These are phyloP conservation scores for Colletotrichum incanum DNA, from an alignment of 2,329 filamentous ascomycete species.

Conservation along the genomic window DNA sequence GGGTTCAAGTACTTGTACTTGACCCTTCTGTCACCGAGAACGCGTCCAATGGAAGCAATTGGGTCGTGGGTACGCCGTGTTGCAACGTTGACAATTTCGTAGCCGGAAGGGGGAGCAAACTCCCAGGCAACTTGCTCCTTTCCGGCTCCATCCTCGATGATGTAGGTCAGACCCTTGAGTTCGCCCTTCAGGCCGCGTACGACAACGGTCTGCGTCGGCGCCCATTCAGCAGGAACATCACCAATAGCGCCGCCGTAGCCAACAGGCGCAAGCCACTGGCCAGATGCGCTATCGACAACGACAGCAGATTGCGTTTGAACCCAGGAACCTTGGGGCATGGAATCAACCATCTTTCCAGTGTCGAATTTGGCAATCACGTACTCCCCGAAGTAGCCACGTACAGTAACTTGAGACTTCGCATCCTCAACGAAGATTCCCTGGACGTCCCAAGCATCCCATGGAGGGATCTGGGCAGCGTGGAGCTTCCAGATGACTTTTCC, in stretches of 20 bases:
- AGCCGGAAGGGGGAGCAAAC: conserved; percentile 76
- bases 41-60: conserved; percentile 94
- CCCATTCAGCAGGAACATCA: conserved; percentile 61
- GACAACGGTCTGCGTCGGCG: conserved; percentile 70
- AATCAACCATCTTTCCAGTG: conserved; percentile 67
- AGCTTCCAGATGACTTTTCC: conserved; percentile 84
- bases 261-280: conserved; percentile 70
- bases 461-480: conserved; percentile 71
- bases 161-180: conserved; percentile 71
- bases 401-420: conserved; percentile 67
- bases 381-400: conserved; percentile 75
- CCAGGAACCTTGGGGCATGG: conserved; percentile 57
- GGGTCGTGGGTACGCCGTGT: conserved; percentile 83
- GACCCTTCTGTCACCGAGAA: conserved; percentile 92
- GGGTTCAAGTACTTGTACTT: conserved; percentile 97
- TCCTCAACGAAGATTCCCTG: conserved; percentile 77
- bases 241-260: conserved; percentile 65
- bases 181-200: conserved; percentile 64
- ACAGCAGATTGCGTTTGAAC: conserved; percentile 59
- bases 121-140: conserved; percentile 76
- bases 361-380: conserved; percentile 70
- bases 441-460: conserved; percentile 74
- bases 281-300: conserved; percentile 66
- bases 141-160: conserved; percentile 58
- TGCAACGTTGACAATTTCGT: conserved; percentile 79